Base-by-base conservation (phyloP, 495 filamentous ascomycete genomes). In the Oleoguttula mirabilis region DNA sequence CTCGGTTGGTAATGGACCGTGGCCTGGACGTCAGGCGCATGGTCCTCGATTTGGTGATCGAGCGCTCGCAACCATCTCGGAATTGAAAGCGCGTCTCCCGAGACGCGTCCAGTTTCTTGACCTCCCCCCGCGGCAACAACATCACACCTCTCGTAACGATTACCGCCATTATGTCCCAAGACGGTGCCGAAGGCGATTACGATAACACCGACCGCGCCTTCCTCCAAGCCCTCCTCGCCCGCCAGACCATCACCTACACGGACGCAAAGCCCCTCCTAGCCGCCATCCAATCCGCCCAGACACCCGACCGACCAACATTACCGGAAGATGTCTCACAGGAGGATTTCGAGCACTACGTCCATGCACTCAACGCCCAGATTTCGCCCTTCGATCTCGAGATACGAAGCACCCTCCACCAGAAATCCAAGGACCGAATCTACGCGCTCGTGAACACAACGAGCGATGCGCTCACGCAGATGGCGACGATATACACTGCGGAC, bases 371-470 rank as follows among this genome's bases (percentile, higher is more conserved):
- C 51, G 64, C 67, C 22, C 75, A 75, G 20, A 70, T 94, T 33
- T 80, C 80, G 4, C 68, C 73, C 17, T 82, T 88, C 55, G 92
- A 98, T 59, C 73, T 84, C 36, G 88, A 95, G 60, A 90, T 94
- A 52, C 73, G 82, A 38, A 77, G 70, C 56, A 72, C 73, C 11
- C 63, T 72, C 14, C 75, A 79, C 44, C 86, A 95, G 59, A 65
- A 56, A 39, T 38, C 35, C 17, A 40, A 36, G 19, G 39, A 45
- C 25, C 64, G 66, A 10, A 57, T 77, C 0, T 94, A 75, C 55
- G 82, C 82, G 1, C 71, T 95, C 8, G 77, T 94, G n/a, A 98
- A 98, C 60, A 84, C 80, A 2, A 82, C 78, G 17, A 82, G 77
- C 45, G 90, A 96, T 59, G 64, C 78, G 0, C 55, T 85, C 10